A percentile compares a stretch with the other conserved stretches of the same genome.
Conservation (phyloP, 768 basidiomycete genomes). For the Lentinula edodes region DNA sequence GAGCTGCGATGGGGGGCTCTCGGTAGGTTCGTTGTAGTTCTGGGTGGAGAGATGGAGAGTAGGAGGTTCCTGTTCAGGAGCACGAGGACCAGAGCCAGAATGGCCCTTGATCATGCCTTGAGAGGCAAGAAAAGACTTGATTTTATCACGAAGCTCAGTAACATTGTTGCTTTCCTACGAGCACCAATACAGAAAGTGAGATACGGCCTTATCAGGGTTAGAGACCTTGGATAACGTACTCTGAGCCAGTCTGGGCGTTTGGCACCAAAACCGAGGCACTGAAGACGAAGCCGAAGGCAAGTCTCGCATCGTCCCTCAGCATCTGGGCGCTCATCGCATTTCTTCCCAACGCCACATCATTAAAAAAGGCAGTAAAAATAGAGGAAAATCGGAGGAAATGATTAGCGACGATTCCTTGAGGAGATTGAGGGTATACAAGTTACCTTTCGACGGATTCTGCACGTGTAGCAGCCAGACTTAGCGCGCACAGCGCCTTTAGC, state of each 20-base stretch:
- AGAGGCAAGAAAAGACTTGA: conserved; percentile 71
- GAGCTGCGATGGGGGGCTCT: conserved; percentile 24
- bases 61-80: conserved; percentile 41
- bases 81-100: conserved; percentile 61
- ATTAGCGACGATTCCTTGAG: conserved; percentile 6
- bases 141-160: conserved; percentile 64
- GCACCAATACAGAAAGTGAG: conserved; percentile 13
- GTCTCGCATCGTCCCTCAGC: conserved; percentile 63
- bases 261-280: conserved; percentile 81
- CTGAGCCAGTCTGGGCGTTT: conserved; percentile 84
- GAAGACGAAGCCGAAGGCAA: conserved; percentile 72
- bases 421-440: conserved; percentile 11
- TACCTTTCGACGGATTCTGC: conserved; percentile 82
- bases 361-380: conserved; percentile 11
- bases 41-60: conserved; percentile 28
- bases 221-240: conserved; percentile 35
- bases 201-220: conserved; percentile 2
- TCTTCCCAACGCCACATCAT: conserved; percentile 36
- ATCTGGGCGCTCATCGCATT: conserved; percentile 77
- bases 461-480: conserved; percentile 87
- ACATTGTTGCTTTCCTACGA: conserved; percentile 66
- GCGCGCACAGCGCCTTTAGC: conserved; percentile 79
- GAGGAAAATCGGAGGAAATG: conserved; percentile 13
- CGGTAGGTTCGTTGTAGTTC: conserved; percentile 32
- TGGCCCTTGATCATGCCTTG: conserved; percentile 91